Evolutionary conservation across 2,329 filamentous ascomycete species (phyloP), one percentile per base, ranked within the genome.

Genomic region (Pezicula carpinea): DNA sequence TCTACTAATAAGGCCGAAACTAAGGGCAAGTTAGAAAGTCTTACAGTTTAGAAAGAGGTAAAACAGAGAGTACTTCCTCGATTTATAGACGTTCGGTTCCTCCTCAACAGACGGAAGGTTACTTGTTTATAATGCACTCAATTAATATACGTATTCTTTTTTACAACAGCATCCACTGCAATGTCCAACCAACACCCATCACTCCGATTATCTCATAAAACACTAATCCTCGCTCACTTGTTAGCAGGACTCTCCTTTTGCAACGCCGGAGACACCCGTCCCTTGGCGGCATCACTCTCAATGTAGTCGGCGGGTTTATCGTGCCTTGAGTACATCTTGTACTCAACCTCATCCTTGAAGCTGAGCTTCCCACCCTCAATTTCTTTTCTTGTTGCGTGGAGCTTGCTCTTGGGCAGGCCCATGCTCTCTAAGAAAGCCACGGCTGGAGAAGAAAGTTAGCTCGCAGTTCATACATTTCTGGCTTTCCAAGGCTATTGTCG

Each of bases 391-490:
- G 79, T 83, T 3, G 72, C 74, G 1, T 69, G 66, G 38, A 82
- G 68, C 69, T 82, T 77, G 19, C 78, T 76, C 58, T 76, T 72
- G 0, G 80, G 79, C n/a, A 85, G 67, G 42, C 80, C 81, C 81
- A 84, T 85, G 5, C 77, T 81, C 60, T 81, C 76, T 43, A 85
- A 69, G 66, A 80, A 84, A 19, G 68, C 59, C 41, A 83, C 74
- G 45, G 77, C 77, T 82, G 13, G 8, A 14, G 3, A 14, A 19
- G 44, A 23, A 41, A 26, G 23, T 26, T 26, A 26, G 23, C 11
- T 26, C 6, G 23, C 3, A 26, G 23, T 26, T 26, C 23, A 26
- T n/a, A n/a, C 23, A 26, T 6, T 26, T 26, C 23, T 8, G 7
- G 23, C 4, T 40, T n/a, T 22, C 18, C 8, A 13, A 26, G 11